A percentile compares a stretch with the other conserved stretches of the same genome.
Evolutionary conservation across 1,284 basidiomycete species (phyloP).

Genomic region (Cryptococcus sp.): DNA sequence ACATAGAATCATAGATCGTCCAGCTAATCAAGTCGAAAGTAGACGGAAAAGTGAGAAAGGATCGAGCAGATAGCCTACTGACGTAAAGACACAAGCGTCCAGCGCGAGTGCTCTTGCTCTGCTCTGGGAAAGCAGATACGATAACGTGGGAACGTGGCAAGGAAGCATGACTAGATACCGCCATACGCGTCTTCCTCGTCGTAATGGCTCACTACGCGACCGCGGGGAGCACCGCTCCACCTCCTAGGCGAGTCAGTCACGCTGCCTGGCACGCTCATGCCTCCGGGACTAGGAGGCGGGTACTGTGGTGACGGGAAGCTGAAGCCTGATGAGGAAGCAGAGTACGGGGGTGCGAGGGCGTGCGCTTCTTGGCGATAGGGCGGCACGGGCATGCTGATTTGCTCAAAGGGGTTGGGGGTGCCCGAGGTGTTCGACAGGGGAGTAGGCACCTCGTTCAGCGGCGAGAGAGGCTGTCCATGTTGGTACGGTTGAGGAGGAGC

Average conservation of each 20-base stretch:
- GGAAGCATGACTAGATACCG: constrained; percentile 39
- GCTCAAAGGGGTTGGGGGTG: constrained; percentile 34
- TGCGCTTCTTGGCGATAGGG: constrained; percentile 3
- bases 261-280: constrained; percentile 39
- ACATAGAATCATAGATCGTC: too few relatives aligned
- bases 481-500: constrained; percentile 39
- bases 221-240: constrained; percentile 16
- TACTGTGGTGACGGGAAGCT: constrained; percentile 26
- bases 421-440: constrained; percentile 18
- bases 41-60: too few relatives aligned
- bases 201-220: constrained; percentile 21
- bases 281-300: constrained; percentile 34
- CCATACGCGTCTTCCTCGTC: constrained; percentile 49
- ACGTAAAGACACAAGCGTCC: background rate
- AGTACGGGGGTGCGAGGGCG: constrained; percentile 28
- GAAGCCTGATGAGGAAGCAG: constrained; percentile 19
- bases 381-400: constrained; percentile 1
- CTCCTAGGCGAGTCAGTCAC: constrained; percentile 32
- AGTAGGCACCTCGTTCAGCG: constrained; percentile 45
- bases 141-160: too few relatives aligned
- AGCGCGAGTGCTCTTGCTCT: background rate
- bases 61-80: too few relatives aligned
- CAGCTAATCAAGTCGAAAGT: too few relatives aligned
- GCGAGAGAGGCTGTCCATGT: constrained; percentile 49
- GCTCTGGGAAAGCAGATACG: too few relatives aligned